These are phyloP conservation scores for Haberlea rhodopensis DNA, from an alignment of 257 asterid species.

Conservation along the genomic window DNA sequence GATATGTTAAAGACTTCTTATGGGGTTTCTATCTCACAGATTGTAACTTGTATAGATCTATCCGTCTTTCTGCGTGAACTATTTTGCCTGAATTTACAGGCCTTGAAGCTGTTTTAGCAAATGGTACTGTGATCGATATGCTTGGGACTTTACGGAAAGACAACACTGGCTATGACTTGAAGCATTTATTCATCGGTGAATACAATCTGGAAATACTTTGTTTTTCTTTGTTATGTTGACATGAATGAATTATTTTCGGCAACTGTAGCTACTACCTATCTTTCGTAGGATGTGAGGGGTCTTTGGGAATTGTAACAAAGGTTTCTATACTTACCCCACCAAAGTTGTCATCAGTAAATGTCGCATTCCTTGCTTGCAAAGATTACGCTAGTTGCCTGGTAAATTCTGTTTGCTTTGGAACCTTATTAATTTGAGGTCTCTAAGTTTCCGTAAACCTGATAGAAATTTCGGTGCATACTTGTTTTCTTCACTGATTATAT, in stretches of 20 bases:
- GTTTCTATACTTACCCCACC: slow-evolving; percentile 95
- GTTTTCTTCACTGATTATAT: neutral
- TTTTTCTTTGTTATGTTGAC: slow-evolving; percentile 22
- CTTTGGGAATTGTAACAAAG: slow-evolving; percentile 89
- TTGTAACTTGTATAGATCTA: neutral
- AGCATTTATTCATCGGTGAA: slow-evolving; percentile 93
- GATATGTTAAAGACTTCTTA: neutral
- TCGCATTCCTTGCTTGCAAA: slow-evolving; percentile 88
- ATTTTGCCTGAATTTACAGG: slow-evolving; percentile 49
- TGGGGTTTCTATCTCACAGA: neutral
- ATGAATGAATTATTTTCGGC: slow-evolving; percentile 21
- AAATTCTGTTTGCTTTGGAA: slow-evolving; percentile 27
- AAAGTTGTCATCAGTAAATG: slow-evolving; percentile 77
- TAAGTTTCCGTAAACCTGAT: slow-evolving; percentile 6
- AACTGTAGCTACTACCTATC: slow-evolving; percentile 23
- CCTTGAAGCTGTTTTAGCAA: slow-evolving; percentile 92
- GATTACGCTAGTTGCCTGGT: slow-evolving; percentile 97
- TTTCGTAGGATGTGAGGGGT: slow-evolving; percentile 91
- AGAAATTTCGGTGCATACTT: slow-evolving; percentile 17
- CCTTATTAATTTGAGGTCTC: neutral
- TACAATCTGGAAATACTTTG: slow-evolving; percentile 15
- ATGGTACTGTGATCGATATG: slow-evolving; percentile 95
- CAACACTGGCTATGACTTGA: slow-evolving; percentile 96
- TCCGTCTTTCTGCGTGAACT: neutral
- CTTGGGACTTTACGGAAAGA: slow-evolving; percentile 93